These are phyloP conservation scores for Phanerochaete sordida DNA, from an alignment of 768 basidiomycete genomes.

Conservation along the genomic window DNA sequence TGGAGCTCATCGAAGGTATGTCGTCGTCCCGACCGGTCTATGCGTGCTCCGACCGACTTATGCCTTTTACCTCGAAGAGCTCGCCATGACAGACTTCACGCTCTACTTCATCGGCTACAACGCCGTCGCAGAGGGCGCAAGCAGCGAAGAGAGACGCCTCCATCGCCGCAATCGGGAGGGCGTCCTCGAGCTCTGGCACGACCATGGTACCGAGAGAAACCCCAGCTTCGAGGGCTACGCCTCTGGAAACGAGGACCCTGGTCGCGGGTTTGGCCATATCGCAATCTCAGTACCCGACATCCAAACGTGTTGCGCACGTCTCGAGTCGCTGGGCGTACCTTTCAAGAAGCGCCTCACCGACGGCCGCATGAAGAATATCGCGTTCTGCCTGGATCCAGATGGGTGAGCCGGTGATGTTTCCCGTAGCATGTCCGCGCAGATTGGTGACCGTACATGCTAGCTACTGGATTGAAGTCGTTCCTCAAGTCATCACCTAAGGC, in stretches of 20 bases:
- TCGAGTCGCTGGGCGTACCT: conserved; percentile 72
- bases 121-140: conserved; percentile 45
- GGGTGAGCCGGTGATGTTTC: too few relatives aligned
- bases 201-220: conserved; percentile 88
- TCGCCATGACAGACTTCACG: conserved; percentile 41
- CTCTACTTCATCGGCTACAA: conserved; percentile 88
- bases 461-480: conserved; percentile 61
- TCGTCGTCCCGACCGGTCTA: not conserved
- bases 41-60: not conserved
- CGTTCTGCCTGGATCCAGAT: conserved; percentile 84
- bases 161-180: conserved; percentile 65
- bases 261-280: conserved; percentile 83
- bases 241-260: conserved; percentile 82
- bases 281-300: conserved; percentile 83
- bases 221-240: conserved; percentile 77
- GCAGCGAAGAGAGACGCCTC: conserved; percentile 51
- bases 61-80: not conserved
- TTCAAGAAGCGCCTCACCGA: conserved; percentile 89
- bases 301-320: conserved; percentile 76
- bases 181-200: conserved; percentile 81
- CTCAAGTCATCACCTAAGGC: conserved; percentile 16
- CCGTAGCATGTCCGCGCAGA: too few relatives aligned
- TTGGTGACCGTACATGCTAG: conserved; percentile 24
- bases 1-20: conserved; percentile 54
- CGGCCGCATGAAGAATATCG: conserved; percentile 82